These are phyloP conservation scores for Pulveroboletus sp. DNA, from an alignment of 768 basidiomycete genomes.

Conservation along the genomic window DNA sequence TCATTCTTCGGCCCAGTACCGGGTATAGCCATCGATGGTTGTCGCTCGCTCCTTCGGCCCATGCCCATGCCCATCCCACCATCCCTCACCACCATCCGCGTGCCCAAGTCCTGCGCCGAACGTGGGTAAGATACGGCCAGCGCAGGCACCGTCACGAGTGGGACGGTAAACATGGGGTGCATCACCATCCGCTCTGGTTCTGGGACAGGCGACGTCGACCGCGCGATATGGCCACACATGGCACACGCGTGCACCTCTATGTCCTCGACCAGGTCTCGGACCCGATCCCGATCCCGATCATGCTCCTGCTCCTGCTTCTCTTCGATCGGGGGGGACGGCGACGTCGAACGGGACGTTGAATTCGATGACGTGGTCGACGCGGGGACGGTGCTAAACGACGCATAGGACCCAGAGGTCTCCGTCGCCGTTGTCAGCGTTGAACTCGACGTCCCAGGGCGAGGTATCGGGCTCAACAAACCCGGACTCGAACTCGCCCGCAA, in stretches of 20 bases:
- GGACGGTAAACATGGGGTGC: conserved; percentile 31
- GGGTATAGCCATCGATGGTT: not conserved
- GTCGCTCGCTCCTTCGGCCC: not conserved
- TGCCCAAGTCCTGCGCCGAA: not conserved
- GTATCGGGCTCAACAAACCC: not conserved
- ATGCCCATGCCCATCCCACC: not conserved
- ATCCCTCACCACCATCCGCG: not conserved
- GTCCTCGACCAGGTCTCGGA: not conserved
- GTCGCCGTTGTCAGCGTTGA: conserved; percentile 22
- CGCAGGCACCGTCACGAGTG: conserved; percentile 24
- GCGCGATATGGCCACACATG: conserved; percentile 18
- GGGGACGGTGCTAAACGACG: conserved; percentile 20
- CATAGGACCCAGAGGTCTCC: conserved; percentile 20
- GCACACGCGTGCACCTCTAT: conserved; percentile 6
- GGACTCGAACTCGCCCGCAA: not conserved
- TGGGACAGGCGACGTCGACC: not conserved
- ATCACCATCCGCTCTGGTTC: not conserved
- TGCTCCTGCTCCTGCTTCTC: not conserved
- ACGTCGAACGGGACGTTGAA: conserved; percentile 15
- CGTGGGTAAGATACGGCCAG: not conserved
- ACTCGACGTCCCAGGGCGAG: conserved; percentile 19
- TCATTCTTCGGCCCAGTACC: not conserved
- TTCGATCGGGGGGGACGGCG: conserved; percentile 2
- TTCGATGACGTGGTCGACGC: conserved; percentile 12
- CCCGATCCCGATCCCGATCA: no score